Evolutionary conservation across 2,329 filamentous ascomycete species (phyloP), one percentile per base, ranked within the genome.

Genomic region (Decorospora gaudefroyi): DNA sequence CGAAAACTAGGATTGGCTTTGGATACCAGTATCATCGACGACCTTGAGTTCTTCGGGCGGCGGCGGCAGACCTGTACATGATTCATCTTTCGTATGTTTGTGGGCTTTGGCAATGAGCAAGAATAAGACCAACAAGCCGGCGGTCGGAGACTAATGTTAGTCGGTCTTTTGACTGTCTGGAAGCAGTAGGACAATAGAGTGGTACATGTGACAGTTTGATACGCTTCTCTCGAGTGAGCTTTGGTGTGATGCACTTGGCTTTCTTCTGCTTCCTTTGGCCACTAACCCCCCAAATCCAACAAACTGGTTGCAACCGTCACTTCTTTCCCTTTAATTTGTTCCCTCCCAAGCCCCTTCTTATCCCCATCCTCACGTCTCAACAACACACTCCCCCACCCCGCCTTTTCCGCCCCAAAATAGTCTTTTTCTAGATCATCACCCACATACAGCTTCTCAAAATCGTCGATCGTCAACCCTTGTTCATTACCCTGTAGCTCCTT

Each of bases 371-470:
- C n/a, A 18, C 13, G 11, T 67, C 54, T 16, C 74, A 80, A 46
- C 16, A 76, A 46, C 1, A 79, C 56, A 0, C 70, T 67, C 29
- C 71, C 59, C 78, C 78, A 81, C 0, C 76, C 76, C 6, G 77
- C 76, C 11, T 57, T 49, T 26, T 65, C 42, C 0, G 80, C 76
- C 1, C 76, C 79, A 1, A 70, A 53, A 13, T 75, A 75, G 51
- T 83, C 80, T 41, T 81, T 78, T 13, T 68, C 62, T 6, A 75
- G 46, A 34, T 80, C 76, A 52, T 83, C 80, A 0, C 81, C 80
- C 3, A 83, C 72, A 57, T 82, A 79, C 2, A 82, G 54, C 49
- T 73, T 77, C 26, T 73, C 67, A 8, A 64, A 69, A 11, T 59
- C 56, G 1, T 58, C 45, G 2, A 46, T 40, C 4, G 25, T 33